phyloP scores from a whole-genome alignment of 768 basidiomycete genomes.

The Terana coerulea region DNA sequence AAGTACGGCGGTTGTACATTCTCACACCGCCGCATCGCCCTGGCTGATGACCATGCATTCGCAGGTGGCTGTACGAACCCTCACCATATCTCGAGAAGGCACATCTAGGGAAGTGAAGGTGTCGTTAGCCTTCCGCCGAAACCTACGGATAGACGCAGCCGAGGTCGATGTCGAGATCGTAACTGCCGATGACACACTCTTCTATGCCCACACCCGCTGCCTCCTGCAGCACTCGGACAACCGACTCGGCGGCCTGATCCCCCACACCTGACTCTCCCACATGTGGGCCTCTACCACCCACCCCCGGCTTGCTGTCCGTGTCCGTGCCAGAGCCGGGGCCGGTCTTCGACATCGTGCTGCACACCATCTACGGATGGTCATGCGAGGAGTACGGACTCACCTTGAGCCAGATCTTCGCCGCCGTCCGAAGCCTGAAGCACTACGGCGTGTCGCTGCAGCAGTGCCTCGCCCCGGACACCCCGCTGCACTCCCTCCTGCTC shows the following conservation, averaged over 20 bases:
- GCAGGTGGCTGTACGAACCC: too few relatives aligned
- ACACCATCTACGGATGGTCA: slow-evolving; percentile 28
- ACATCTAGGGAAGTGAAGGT: too few relatives aligned
- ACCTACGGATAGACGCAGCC: too few relatives aligned
- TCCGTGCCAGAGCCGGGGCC: slow-evolving; percentile 24
- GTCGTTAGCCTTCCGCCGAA: too few relatives aligned
- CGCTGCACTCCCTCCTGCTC: slow-evolving; percentile 30
- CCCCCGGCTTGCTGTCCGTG: slow-evolving; percentile 2
- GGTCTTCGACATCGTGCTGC: slow-evolving; percentile 31
- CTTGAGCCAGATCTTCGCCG: slow-evolving; percentile 18
- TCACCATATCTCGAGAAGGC: too few relatives aligned
- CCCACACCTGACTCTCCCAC: neutral
- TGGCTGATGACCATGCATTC: too few relatives aligned
- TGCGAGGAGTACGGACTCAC: slow-evolving; percentile 23
- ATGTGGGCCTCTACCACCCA: neutral
- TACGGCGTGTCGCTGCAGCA: slow-evolving; percentile 23
- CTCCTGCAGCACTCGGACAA: neutral
- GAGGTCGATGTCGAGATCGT: too few relatives aligned
- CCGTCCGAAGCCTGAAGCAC: slow-evolving; percentile 19
- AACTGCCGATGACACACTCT: neutral
- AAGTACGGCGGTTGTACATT: too few relatives aligned
- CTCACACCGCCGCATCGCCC: too few relatives aligned
- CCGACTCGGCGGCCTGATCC: neutral
- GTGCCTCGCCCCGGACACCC: slow-evolving; percentile 25
- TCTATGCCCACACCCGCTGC: neutral